phyloP scores from a whole-genome alignment of 2,329 filamentous ascomycete genomes.

The Aspergillus latus region DNA sequence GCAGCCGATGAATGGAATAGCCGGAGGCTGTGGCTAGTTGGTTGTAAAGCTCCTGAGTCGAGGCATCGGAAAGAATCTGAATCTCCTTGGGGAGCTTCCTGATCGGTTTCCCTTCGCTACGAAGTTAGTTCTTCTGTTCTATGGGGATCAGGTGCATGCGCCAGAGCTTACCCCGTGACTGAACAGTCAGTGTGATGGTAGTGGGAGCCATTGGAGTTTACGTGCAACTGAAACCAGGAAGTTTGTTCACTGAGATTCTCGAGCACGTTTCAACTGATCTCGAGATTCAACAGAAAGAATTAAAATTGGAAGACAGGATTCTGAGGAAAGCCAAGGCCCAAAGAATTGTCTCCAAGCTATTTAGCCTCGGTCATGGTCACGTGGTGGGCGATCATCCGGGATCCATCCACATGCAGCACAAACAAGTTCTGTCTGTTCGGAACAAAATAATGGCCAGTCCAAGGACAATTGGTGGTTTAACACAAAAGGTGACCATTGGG shows the following conservation, averaged over 20 bases:
- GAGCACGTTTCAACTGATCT: not conserved
- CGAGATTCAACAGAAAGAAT: not conserved
- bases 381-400: not conserved
- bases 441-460: not conserved
- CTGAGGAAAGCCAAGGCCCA: not conserved
- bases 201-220: slow-evolving; percentile 34
- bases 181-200: slow-evolving; percentile 40
- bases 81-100: slow-evolving; percentile 59
- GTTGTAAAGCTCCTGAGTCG: slow-evolving; percentile 57
- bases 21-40: slow-evolving; percentile 56
- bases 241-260: not conserved
- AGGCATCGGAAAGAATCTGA: slow-evolving; percentile 52
- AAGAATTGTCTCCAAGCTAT: not conserved
- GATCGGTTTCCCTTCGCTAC: slow-evolving; percentile 59
- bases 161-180: slow-evolving; percentile 43
- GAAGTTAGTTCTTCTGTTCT: slow-evolving; percentile 15
- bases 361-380: not conserved
- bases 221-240: not conserved
- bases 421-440: not conserved
- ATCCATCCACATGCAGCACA: not conserved
- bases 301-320: not conserved
- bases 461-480: not conserved
- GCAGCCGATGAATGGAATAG: slow-evolving; percentile 59
- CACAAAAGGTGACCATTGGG: not conserved
- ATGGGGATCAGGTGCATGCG: not conserved